phyloP scores from a whole-genome alignment of 2,329 filamentous ascomycete species.

The Fusarium odoratissimum region DNA sequence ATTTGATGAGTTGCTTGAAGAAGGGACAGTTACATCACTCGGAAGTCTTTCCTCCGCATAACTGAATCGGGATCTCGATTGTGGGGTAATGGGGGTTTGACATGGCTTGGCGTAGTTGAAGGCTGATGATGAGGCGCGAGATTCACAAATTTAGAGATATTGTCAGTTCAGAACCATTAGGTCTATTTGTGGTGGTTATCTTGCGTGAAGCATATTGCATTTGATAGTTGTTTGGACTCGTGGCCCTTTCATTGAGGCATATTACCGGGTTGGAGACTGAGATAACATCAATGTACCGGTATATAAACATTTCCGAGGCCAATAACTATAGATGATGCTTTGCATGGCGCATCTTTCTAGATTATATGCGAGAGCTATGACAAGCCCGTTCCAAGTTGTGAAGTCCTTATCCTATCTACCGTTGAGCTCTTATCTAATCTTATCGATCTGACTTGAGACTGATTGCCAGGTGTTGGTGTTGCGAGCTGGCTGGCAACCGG shows the following conservation, averaged over 20 bases:
- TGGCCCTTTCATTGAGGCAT: background rate
- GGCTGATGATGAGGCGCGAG: background rate
- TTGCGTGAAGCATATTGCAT: background rate
- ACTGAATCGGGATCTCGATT: background rate
- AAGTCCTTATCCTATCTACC: too few species aligned
- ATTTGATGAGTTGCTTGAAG: background rate
- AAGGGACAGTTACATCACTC: background rate
- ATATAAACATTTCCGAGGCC: fast-evolving
- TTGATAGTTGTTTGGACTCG: background rate
- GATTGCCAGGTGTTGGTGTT: background rate
- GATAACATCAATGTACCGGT: fast-evolving
- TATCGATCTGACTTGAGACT: background rate
- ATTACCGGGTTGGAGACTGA: too few species aligned
- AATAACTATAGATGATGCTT: fast-evolving
- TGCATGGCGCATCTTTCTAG: fast-evolving
- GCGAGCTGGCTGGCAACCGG: background rate
- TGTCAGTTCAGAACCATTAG: background rate
- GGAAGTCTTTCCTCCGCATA: background rate
- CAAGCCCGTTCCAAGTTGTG: fast-evolving
- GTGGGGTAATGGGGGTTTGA: background rate
- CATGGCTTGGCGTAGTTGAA: too few species aligned
- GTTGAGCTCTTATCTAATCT: background rate
- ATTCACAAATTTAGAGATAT: fast-evolving
- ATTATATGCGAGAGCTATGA: fast-evolving
- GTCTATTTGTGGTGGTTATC: too few species aligned